These are phyloP conservation scores for Vigna reflexopilosa DNA, from an alignment of 306 rosid genomes.

Conservation along the genomic window DNA sequence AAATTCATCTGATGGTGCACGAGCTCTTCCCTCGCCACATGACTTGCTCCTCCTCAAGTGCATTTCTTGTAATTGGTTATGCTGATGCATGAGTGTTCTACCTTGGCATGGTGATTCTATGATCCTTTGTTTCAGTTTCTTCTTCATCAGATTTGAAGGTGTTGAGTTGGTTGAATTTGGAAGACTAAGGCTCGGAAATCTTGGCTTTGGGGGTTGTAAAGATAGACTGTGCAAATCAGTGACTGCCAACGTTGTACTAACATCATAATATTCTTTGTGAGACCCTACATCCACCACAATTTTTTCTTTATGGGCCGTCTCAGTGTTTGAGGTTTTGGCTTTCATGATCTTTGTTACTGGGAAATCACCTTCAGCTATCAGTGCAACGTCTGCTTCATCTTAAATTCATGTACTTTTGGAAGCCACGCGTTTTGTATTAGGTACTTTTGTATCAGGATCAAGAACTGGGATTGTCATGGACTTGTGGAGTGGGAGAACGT, in stretches of 20 bases:
- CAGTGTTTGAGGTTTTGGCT: constrained; percentile 37
- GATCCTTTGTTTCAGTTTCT: constrained; percentile 51
- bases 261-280: constrained; percentile 44
- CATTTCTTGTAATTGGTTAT: constrained; percentile 42
- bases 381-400: background rate
- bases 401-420: background rate
- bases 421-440: constrained; percentile 4
- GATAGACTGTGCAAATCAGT: constrained; percentile 51
- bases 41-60: constrained; percentile 70
- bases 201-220: constrained; percentile 60
- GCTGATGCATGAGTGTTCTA: constrained; percentile 37
- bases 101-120: constrained; percentile 47
- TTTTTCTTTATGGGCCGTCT: constrained; percentile 59
- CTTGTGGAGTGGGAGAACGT: constrained; percentile 25
- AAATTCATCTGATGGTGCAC: constrained; percentile 58
- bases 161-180: constrained; percentile 76
- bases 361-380: constrained; percentile 8
- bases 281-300: constrained; percentile 78
- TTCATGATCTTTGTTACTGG: background rate
- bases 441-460: constrained; percentile 15
- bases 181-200: constrained; percentile 70
- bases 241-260: background rate
- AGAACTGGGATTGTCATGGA: constrained; percentile 40
- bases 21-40: constrained; percentile 59
- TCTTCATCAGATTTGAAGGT: constrained; percentile 48